Evolutionary conservation across 129 eudicot species (phyloP).

Genomic region (Oenanthe sinensis): DNA sequence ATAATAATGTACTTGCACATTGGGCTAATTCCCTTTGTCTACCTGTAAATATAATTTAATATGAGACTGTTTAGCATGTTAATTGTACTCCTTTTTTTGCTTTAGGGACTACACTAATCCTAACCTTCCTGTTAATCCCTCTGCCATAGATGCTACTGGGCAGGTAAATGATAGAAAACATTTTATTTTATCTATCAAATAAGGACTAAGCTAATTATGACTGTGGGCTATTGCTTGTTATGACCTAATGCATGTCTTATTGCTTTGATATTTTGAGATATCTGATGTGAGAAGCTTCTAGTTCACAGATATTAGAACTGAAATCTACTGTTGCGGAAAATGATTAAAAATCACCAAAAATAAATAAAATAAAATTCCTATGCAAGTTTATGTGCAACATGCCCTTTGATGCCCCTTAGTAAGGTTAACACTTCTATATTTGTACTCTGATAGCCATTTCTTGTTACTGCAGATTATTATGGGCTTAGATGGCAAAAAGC

Average conservation of each 20-base stretch:
- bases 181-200: background rate
- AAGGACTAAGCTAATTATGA: background rate
- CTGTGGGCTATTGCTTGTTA: background rate
- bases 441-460: background rate
- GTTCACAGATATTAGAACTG: background rate
- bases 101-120: conserved; percentile 95
- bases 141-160: conserved; percentile 90
- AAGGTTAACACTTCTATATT: background rate
- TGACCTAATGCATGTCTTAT: background rate
- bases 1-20: background rate
- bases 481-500: conserved; percentile 83
- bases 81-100: conserved; percentile 7
- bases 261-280: background rate
- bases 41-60: background rate
- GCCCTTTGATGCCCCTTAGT: background rate
- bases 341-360: background rate
- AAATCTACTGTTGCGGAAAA: background rate
- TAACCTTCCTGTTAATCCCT: conserved; percentile 83
- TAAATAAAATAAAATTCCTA: background rate
- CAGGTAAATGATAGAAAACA: conserved; percentile 40
- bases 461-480: conserved; percentile 46
- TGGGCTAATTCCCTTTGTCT: background rate
- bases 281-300: background rate
- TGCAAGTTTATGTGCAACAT: background rate
- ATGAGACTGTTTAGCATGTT: background rate